Base-by-base conservation (phyloP, 1,284 basidiomycete species). In the Rhodotorula sp. region DNA sequence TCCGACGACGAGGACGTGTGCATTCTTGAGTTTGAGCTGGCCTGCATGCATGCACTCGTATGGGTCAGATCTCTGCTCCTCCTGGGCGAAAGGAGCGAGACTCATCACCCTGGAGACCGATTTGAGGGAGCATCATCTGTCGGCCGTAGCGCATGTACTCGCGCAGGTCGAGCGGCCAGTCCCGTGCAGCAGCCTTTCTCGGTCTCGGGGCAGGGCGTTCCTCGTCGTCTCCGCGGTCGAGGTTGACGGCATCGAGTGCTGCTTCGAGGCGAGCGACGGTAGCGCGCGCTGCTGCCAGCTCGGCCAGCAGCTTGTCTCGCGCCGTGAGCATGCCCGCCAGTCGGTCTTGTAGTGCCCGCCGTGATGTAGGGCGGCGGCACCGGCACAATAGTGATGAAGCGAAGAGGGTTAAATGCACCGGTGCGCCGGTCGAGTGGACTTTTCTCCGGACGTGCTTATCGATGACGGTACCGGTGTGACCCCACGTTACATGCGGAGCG, bases 101-200 rank as follows among this genome's bases (percentile, higher is more conserved):
- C 29, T 65, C 70, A 90, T 65, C 70, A 90, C 92, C 93, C 80
- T 87, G 84, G 1, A 98, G 84, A 0, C 96, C 96, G 79, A 97
- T 90, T 34, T 88, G 89, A 69, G 93, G 88, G 67, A 98, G 85
- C 76, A 99, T 94, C 93, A 99, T 97, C 80, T 99, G 97, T 58
- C 97, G 86, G 34, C 95, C 94, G 87, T 98, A 99, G 61, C 96
- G 87, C 76, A 85, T 84, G 81, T 97, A 98, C 79, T 98, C 95
- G 57, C 82, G 80, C 12, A 84, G 79, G 12, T 77, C 77, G 57
- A 86, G 78, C 15, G 80, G 62, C 46, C 54, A 65, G 1, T 62
- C 26, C 16, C 31, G 34, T 8, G 52, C n/a, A n/a, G 52, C n/a
- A 15, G n/a, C 52, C n/a, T 21, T n/a, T 18, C 52, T 23, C n/a